Conservation (phyloP, 2,329 filamentous ascomycete genomes). For the Fusarium avenaceum region DNA sequence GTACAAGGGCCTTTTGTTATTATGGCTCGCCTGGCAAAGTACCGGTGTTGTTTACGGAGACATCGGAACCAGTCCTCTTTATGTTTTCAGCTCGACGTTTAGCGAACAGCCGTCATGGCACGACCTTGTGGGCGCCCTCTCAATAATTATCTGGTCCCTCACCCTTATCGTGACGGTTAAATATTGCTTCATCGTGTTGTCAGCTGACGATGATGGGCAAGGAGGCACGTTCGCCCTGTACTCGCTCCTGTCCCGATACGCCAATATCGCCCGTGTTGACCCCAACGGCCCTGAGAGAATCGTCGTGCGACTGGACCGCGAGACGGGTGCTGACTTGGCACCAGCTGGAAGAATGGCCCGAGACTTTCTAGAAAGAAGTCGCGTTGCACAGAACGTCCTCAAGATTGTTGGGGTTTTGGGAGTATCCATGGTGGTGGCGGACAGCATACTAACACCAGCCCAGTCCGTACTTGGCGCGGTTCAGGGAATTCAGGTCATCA, state of each 20-base stretch:
- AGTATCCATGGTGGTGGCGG: slow-evolving; percentile 75
- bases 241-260: slow-evolving; percentile 71
- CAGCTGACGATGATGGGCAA: slow-evolving; percentile 78
- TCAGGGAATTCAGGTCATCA: slow-evolving; percentile 72
- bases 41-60: slow-evolving; percentile 78
- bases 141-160: slow-evolving; percentile 77
- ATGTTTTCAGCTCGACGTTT: slow-evolving; percentile 79
- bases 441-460: slow-evolving; percentile 77
- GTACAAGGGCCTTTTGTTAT: slow-evolving; percentile 47
- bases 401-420: slow-evolving; percentile 75
- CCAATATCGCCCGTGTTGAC: slow-evolving; percentile 71
- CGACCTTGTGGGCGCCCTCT: slow-evolving; percentile 74
- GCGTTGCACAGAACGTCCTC: slow-evolving; percentile 64
- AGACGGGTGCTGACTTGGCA: slow-evolving; percentile 68
- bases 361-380: slow-evolving; percentile 69
- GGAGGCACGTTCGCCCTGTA: slow-evolving; percentile 78
- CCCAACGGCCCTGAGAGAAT: slow-evolving; percentile 63
- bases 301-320: slow-evolving; percentile 71
- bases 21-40: slow-evolving; percentile 72
- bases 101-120: slow-evolving; percentile 65
- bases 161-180: slow-evolving; percentile 78
- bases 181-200: slow-evolving; percentile 75
- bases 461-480: slow-evolving; percentile 79
- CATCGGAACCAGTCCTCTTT: slow-evolving; percentile 76
- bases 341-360: slow-evolving; percentile 66